Evolutionary conservation across 2,329 filamentous ascomycete species (phyloP).

Genomic region (Diaporthe ampelina): DNA sequence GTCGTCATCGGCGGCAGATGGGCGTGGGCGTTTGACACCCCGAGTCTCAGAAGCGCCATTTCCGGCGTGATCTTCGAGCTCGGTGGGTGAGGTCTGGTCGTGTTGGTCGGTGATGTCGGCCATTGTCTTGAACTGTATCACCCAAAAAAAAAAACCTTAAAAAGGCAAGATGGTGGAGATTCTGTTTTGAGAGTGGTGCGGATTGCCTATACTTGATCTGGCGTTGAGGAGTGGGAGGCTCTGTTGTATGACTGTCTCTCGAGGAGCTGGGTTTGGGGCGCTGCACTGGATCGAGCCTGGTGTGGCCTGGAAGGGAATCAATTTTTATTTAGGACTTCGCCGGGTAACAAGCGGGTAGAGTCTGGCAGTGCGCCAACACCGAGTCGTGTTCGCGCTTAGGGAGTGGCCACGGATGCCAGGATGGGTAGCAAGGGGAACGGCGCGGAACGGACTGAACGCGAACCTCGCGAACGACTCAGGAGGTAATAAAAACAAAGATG

Average conservation of each 20-base stretch:
- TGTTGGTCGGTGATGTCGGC: constrained; percentile 85
- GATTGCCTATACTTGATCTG: constrained; percentile 77
- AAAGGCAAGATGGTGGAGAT: constrained; percentile 72
- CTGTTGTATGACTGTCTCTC: constrained; percentile 59
- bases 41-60: constrained; percentile 81
- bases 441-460: constrained; percentile 28
- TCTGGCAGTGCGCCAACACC: constrained; percentile 7
- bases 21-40: constrained; percentile 90
- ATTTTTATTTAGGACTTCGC: constrained; percentile 52
- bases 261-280: constrained; percentile 68
- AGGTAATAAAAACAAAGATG: constrained; percentile 40
- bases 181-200: constrained; percentile 76
- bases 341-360: constrained; percentile 44
- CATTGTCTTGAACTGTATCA: constrained; percentile 69
- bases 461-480: constrained; percentile 34
- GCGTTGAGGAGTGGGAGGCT: constrained; percentile 67
- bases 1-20: constrained; percentile 89
- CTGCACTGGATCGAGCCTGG: constrained; percentile 64
- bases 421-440: neutral
- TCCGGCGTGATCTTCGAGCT: constrained; percentile 78
- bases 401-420: constrained; percentile 30
- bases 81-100: constrained; percentile 81
- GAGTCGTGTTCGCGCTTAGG: constrained; percentile 47
- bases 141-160: constrained; percentile 59
- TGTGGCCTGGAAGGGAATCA: constrained; percentile 60